phyloP scores from a whole-genome alignment of 108 stramenopile species.

The Skeletonema tropicum region DNA sequence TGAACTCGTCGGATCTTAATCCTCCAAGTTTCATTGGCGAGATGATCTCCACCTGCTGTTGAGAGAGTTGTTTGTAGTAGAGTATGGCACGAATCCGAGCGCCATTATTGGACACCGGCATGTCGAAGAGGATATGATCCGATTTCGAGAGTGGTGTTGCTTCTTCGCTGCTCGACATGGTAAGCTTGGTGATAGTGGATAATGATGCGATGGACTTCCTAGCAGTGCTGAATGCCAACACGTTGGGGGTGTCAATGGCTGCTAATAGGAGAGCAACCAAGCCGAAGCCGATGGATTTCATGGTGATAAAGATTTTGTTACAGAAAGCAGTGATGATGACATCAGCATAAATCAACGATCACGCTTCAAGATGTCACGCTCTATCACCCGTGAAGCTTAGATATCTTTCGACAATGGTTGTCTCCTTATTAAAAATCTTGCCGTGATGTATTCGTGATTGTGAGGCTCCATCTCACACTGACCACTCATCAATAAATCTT shows the following conservation, averaged over 20 bases:
- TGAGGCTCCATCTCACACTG: too few species aligned
- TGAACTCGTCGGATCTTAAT: slow-evolving; percentile 81
- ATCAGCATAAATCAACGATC: too few species aligned
- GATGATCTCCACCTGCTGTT: slow-evolving; percentile 66
- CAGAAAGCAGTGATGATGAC: too few species aligned
- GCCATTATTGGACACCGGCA: slow-evolving; percentile 95
- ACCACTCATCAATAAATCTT: too few species aligned
- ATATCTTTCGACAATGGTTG: too few species aligned
- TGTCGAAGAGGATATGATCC: slow-evolving; percentile 79
- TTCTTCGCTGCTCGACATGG: slow-evolving; percentile 20
- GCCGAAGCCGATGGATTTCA: neutral
- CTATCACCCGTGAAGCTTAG: too few species aligned
- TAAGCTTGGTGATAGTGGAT: neutral
- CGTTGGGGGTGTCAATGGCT: neutral
- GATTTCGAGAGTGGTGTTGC: slow-evolving; percentile 27
- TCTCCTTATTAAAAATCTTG: too few species aligned
- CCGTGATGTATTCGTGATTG: too few species aligned
- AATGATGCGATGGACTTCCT: neutral
- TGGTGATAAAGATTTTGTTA: neutral
- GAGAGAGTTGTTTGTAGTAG: slow-evolving; percentile 77
- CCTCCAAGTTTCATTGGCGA: slow-evolving; percentile 84
- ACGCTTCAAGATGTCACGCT: too few species aligned
- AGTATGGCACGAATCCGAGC: slow-evolving; percentile 86
- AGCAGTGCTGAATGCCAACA: neutral
- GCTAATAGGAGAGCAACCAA: neutral